Base-by-base conservation (phyloP, 1,284 basidiomycete genomes). In the Trichosporon ovoides region DNA sequence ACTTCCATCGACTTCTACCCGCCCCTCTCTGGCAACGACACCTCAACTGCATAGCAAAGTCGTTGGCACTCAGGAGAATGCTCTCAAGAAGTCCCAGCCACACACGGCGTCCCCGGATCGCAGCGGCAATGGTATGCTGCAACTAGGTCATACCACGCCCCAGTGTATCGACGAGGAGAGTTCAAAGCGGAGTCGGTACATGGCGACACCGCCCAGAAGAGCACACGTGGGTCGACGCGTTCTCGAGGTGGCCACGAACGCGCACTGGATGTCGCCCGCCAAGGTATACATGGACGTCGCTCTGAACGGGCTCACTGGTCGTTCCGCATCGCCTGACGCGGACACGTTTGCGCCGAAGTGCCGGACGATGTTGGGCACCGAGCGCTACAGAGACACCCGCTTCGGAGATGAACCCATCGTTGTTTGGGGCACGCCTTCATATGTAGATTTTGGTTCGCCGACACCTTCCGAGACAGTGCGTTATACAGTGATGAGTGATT, bases 331-430 rank as follows among this genome's bases (percentile, higher is more conserved):
- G 10, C 57, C 66, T 9, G 28, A 31, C 9, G 28, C 28, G 28
- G 28, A 0, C 59, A 59, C 37, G 63, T 50, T 4, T n/a, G 73
- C 71, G 0, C 74, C 74, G 2, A 63, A 62, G 12, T 71, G 72
- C 55, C 58, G 74, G 35, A 75, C 74, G 1, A 55, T 75, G 61
- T 55, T 75, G 19, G 74, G 74, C 11, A 75, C 74, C 0, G 74
- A 75, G 60, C 56, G 69, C 18, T 75, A 73, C 59, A 64, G 70
- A 35, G 74, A 75, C 62, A 72, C 68, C 48, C 59, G 74, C 31
- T 75, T 75, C 58, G 74, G 69, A 3, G 74, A 75, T 61, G 63
- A 73, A 22, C 70, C 70, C 2, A 58, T 71, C 11, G 61, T 68
- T 12, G 48, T 57, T 2, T 74, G 72, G 72, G 61, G 57, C 10